These are phyloP conservation scores for Rhizophora mangle DNA, from an alignment of 345 rosid genomes.

Conservation along the genomic window DNA sequence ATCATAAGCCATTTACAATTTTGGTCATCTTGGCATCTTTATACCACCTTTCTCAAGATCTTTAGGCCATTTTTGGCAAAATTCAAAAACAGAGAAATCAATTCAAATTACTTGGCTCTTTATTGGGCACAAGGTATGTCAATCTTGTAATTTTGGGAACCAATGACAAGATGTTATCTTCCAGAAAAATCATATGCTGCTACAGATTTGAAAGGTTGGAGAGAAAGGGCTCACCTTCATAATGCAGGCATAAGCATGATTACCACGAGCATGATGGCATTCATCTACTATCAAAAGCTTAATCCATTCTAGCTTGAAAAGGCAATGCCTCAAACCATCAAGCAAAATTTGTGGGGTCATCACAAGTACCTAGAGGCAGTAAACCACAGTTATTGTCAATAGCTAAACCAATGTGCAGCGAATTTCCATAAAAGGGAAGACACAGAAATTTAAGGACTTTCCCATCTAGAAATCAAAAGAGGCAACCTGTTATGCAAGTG, in stretches of 20 bases:
- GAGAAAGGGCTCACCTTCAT: conserved; percentile 56
- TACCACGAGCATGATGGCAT: conserved; percentile 80
- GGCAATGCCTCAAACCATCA: conserved; percentile 55
- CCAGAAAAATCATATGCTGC: no score
- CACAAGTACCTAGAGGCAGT: conserved; percentile 64
- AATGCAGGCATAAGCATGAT: conserved; percentile 68
- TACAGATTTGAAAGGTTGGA: not conserved
- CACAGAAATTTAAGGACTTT: not conserved
- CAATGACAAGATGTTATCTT: not conserved
- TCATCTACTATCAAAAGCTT: conserved; percentile 85
- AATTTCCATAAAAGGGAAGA: not conserved
- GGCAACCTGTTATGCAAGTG: no score
- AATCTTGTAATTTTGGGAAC: no score
- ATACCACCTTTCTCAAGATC: no score
- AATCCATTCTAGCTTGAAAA: conserved; percentile 51
- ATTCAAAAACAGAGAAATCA: no score
- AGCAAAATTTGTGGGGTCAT: conserved; percentile 93
- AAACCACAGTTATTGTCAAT: not conserved
- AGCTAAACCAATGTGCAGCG: not conserved
- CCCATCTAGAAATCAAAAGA: no score
- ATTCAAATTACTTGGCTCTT: no score
- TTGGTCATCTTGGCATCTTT: no score
- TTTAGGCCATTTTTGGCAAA: no score
- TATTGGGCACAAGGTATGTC: no score
- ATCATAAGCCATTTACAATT: no score